Base-by-base conservation (phyloP, 2,329 filamentous ascomycete genomes). In the Amauroascus verrucosus region DNA sequence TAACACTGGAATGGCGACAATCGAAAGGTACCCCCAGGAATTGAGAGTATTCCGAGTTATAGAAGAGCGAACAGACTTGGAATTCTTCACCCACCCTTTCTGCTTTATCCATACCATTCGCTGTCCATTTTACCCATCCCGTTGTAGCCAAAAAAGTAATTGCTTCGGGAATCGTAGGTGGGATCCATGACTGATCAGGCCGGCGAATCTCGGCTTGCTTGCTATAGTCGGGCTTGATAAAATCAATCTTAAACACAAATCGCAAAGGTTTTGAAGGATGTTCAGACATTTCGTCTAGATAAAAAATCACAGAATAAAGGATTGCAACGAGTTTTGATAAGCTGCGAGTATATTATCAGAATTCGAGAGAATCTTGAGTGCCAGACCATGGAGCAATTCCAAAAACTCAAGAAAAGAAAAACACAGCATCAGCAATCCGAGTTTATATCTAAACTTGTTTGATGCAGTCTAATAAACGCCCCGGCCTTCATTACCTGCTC, bases 191-290 rank as follows among this genome's bases (percentile, higher is more conserved):
- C 32, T 26, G 28, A 28, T 53, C n/a, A 2, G 26, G 24, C n/a
- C 38, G 33, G 30, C 50, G 53, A 37, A 41, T 54, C 22, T 57
- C 55, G 6, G 18, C 1, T 20, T 52, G 51, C 1, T 38, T 33
- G 14, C 53, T 51, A 22, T 48, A 11, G 32, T 55, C 44, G 32
- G 55, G 48, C 26, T 52, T 22, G 13, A 59, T 54, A 28, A 56
- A 56, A 20, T 58, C 58, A 32, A 60, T 51, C 20, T 57, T 58
- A 48, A 58, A 58, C 35, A 56, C 37, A 41, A 60, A 60, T n/a
- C 41, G 51, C 30, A 60, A 48, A 32, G 11, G 9, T 8, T n/a
- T 41, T 11, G 51, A 9, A 18, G 13, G 8, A 41, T 18, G 45
- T 20, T 6, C 30, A 24, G 22, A 2, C 48, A 33, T 44, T 8